These are phyloP conservation scores for Magnusiomyces suaveolens DNA, from an alignment of 1,139 yeast species.

Conservation along the genomic window DNA sequence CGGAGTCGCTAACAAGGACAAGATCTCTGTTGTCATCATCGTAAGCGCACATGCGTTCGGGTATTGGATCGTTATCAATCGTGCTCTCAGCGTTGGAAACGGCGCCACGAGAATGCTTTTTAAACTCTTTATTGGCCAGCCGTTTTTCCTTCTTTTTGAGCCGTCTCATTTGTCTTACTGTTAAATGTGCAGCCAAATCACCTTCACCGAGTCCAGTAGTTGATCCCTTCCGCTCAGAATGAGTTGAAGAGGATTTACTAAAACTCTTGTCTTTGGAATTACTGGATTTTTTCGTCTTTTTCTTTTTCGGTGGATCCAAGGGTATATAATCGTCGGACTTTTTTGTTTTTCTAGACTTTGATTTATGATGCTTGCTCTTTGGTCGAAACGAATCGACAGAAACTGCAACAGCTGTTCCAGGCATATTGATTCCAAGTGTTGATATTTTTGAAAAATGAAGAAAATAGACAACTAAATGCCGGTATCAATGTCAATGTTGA, in stretches of 20 bases:
- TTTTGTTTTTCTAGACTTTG: not conserved
- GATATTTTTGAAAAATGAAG: too few species aligned
- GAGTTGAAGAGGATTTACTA: not conserved
- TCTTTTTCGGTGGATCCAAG: not conserved
- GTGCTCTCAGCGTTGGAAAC: not conserved
- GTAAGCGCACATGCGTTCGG: not conserved
- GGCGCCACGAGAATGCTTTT: not conserved
- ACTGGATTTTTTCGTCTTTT: not conserved
- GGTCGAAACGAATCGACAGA: not conserved
- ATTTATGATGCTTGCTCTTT: not conserved
- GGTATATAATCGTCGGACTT: not conserved
- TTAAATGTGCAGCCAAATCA: not conserved
- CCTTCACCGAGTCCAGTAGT: not conserved
- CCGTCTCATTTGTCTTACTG: not conserved
- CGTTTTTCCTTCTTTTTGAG: slow-evolving; percentile 3
- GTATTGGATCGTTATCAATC: not conserved
- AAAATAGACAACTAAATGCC: too few species aligned
- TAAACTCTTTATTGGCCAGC: not conserved
- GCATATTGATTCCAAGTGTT: too few species aligned
- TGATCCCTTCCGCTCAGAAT: too few species aligned
- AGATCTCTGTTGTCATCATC: slow-evolving; percentile 1
- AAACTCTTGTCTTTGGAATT: not conserved
- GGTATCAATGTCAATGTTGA: too few species aligned
- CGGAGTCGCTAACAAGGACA: slow-evolving; percentile 10
- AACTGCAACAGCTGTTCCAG: not conserved